Percentiles rank a stretch among this genome's conserved stretches.
phyloP scores from a whole-genome alignment of 306 rosid species.

The Cucurbita argyrosperma region DNA sequence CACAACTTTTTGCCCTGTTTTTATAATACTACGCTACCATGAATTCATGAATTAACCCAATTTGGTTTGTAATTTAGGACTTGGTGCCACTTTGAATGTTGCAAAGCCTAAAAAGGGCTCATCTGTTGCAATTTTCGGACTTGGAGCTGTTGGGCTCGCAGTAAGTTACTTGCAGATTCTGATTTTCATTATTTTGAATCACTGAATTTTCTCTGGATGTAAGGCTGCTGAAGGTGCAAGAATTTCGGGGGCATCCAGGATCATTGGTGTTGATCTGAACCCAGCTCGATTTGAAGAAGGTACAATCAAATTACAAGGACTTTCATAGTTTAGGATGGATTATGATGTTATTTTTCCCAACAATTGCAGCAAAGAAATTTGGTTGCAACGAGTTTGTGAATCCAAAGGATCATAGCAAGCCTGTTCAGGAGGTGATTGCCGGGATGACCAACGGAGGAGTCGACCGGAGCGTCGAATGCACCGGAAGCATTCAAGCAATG shows the following conservation, averaged over 20 bases:
- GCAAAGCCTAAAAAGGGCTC: slow-evolving; percentile 78
- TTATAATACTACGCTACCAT: neutral
- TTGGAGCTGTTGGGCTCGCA: slow-evolving; percentile 91
- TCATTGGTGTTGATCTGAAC: slow-evolving; percentile 77
- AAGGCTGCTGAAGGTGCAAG: slow-evolving; percentile 92
- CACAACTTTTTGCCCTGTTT: neutral
- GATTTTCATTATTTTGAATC: neutral
- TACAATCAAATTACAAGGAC: neutral
- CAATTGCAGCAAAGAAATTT: slow-evolving; percentile 52
- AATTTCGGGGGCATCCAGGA: slow-evolving; percentile 58
- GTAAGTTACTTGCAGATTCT: slow-evolving; percentile 24
- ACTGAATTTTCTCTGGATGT: neutral
- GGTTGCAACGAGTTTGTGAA: slow-evolving; percentile 81
- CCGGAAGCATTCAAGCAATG: slow-evolving; percentile 81
- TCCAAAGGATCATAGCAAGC: slow-evolving; percentile 76
- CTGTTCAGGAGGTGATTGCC: slow-evolving; percentile 72
- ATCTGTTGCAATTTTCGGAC: slow-evolving; percentile 70
- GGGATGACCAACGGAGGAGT: slow-evolving; percentile 86
- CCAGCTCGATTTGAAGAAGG: slow-evolving; percentile 61
- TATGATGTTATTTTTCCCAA: neutral
- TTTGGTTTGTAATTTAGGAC: slow-evolving; percentile 25
- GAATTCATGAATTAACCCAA: neutral
- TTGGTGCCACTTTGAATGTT: slow-evolving; percentile 80
- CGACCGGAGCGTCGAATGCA: slow-evolving; percentile 79
- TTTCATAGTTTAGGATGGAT: neutral